A percentile compares a stretch with the other conserved stretches of the same genome.
Conservation (phyloP, 352 stramenopile species). For the Globisporangium lucens region DNA sequence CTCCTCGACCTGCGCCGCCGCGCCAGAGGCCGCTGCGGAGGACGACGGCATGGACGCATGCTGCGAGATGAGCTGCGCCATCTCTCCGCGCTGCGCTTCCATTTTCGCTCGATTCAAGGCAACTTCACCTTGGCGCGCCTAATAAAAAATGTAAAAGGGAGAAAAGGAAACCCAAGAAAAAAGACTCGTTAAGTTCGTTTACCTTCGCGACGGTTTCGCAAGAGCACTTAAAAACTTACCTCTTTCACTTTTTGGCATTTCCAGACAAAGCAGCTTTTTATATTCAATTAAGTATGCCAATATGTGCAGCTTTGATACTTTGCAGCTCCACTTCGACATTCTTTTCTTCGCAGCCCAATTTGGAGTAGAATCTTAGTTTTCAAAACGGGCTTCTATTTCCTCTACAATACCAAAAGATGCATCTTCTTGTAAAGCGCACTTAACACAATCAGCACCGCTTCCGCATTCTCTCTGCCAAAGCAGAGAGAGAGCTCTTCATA, state of each 20-base stretch:
- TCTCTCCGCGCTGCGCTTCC: constrained; percentile 1
- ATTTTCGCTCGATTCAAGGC: neutral
- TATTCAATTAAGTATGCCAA: no score
- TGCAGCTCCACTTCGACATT: no score
- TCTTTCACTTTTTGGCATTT: no score
- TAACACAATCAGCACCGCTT: neutral
- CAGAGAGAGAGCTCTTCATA: neutral
- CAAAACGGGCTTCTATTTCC: no score
- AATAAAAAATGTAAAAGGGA: neutral
- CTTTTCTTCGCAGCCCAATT: no score
- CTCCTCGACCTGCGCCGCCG: constrained; percentile 30
- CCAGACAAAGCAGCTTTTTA: no score
- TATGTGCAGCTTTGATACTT: no score
- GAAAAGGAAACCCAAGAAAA: neutral
- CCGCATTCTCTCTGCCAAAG: neutral
- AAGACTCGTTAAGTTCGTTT: no score
- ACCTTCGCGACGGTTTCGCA: no score
- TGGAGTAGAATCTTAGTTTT: no score
- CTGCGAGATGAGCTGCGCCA: constrained; percentile 6
- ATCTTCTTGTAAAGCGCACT: neutral
- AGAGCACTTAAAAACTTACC: no score
- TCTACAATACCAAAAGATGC: no score
- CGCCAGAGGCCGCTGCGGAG: neutral
- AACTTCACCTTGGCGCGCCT: neutral
- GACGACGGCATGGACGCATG: constrained; percentile 7